Evolutionary conservation across 768 basidiomycete genomes (phyloP).

Genomic region (Guyanaporus albipodus): DNA sequence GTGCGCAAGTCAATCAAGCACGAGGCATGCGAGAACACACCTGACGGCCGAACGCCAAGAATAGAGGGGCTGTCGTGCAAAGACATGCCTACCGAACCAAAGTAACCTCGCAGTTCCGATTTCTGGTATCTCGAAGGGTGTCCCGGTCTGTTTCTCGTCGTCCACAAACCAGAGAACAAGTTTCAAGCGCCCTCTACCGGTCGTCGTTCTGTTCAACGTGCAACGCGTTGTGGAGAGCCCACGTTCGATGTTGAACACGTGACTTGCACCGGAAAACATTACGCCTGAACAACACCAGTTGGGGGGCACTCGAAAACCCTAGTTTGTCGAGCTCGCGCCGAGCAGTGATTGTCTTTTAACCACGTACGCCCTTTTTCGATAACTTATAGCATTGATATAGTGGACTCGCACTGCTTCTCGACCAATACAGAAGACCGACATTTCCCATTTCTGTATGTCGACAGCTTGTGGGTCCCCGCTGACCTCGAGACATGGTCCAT

Average conservation of each 20-base stretch:
- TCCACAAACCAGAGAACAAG: neutral
- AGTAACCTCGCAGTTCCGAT: neutral
- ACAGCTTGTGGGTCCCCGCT: too few species aligned
- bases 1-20: neutral
- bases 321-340: too few species aligned
- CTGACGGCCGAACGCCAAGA: constrained; percentile 16
- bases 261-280: constrained; percentile 1
- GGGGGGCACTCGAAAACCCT: too few species aligned
- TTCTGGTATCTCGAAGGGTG: neutral
- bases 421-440: too few species aligned
- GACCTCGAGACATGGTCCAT: too few species aligned
- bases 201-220: constrained; percentile 9
- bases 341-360: too few species aligned
- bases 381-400: too few species aligned
- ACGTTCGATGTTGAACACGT: constrained; percentile 9
- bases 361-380: too few species aligned
- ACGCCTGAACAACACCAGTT: neutral
- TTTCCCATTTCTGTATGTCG: too few species aligned
- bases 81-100: constrained; percentile 18
- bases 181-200: neutral
- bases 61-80: constrained; percentile 14
- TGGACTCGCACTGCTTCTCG: neutral
- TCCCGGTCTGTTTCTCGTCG: constrained; percentile 1
- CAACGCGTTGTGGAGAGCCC: neutral
- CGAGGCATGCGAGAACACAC: constrained; percentile 2